Base-by-base conservation (phyloP, 139 green algal species). In the Chloropicon primus region DNA sequence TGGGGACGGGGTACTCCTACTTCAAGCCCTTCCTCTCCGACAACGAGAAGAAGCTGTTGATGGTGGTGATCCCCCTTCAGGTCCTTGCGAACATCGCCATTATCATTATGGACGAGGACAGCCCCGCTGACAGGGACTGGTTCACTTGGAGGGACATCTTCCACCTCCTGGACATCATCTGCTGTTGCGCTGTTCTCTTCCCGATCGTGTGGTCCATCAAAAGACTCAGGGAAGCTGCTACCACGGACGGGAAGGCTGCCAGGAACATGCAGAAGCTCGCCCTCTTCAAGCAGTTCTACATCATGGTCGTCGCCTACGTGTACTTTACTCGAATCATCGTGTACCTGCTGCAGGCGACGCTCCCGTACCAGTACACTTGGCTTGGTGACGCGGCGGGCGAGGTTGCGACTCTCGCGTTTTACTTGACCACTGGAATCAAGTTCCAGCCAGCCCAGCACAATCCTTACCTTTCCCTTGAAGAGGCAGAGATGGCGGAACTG, bases 281-380 rank as follows among this genome's bases (percentile, higher is more conserved):
- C 28, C 87, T 98, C 2, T 98, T 98, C 86, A 84, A 93, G 41
- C 90, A 97, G 80, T 97, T 98, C 80, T 98, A 98, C 84, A 86
- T 97, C 77, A 90, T 95, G 84, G 86, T 89, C 71, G 82, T 54
- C 5, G n/a, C 74, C 10, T 98, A 97, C 86, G 96, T 98, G 77
- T 98, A 98, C 88, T 97, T 98, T 85, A 98, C 93, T 2, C 86
- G 94, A 75, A 98, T 98, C 78, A 88, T 98, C n/a, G 94, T 98
- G 23, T 97, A 95, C 86, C 79, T 98, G 77, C 84, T 98, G 72
- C 74, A 89, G 74, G 88, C 76, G 23, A 94, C 89, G 2, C 83
- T 90, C 80, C 84, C 85, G 24, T 94, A 90, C 79, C 54, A 93
- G 72, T 90, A 92, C 80, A 84, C 87, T 0, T 98, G 92, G 92